These are phyloP conservation scores for Colletotrichum tropicicola DNA, from an alignment of 2,329 filamentous ascomycete species.

Conservation along the genomic window DNA sequence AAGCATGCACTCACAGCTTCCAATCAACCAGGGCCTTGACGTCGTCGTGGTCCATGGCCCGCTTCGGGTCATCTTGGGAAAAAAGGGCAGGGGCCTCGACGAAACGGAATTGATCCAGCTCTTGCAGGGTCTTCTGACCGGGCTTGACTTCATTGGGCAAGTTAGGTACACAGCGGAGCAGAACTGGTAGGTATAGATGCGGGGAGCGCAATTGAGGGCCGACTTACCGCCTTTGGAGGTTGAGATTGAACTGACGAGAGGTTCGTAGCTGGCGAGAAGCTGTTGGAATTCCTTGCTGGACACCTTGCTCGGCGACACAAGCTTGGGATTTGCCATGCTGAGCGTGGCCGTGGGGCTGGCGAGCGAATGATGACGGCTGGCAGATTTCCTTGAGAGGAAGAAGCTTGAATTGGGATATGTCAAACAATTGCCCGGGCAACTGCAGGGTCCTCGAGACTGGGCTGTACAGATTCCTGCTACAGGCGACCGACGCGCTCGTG, in stretches of 20 bases:
- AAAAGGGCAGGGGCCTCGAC: conserved; percentile 59
- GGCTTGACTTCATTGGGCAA: conserved; percentile 50
- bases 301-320: conserved; percentile 34
- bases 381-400: neutral
- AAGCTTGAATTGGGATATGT: neutral
- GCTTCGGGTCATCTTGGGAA: conserved; percentile 39
- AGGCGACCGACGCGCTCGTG: neutral
- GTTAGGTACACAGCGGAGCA: conserved; percentile 7
- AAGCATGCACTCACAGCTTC: conserved; percentile 68
- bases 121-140: conserved; percentile 59
- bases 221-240: conserved; percentile 53
- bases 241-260: conserved; percentile 53
- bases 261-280: conserved; percentile 48
- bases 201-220: conserved; percentile 4
- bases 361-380: neutral
- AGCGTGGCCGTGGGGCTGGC: neutral
- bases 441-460: neutral
- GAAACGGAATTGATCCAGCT: conserved; percentile 71
- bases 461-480: neutral
- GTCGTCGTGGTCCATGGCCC: conserved; percentile 63
- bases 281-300: conserved; percentile 44
- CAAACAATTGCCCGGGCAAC: neutral
- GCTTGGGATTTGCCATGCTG: conserved; percentile 9
- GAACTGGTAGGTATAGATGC: conserved; percentile 19
- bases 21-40: conserved; percentile 71